Base-by-base conservation (phyloP, 257 asterid genomes). In the Nicotiana sylvestris region DNA sequence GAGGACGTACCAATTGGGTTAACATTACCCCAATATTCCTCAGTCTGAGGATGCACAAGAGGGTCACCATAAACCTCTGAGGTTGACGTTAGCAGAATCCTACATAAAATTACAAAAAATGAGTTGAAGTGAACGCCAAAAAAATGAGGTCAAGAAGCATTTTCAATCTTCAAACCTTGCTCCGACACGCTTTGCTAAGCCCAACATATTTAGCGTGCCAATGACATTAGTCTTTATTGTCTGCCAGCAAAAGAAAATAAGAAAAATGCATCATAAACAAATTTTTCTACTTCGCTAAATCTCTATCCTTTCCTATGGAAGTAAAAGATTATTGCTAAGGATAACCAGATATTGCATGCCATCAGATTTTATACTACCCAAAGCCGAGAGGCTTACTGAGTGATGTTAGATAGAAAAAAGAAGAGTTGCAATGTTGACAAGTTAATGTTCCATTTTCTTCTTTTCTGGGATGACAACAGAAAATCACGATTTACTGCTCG, bases 1-100 rank as follows among this genome's bases (percentile, higher is more conserved):
- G 62, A 66, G 51, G 62, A 49, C 76, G 77, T 92, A 95, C 99
- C 99, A 35, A 95, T 95, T 18, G 99, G 99, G 88, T 95, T 95
- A 27, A 95, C 99, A 84, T 95, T 95, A 77, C 99, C 99, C 99
- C 99, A 95, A 82, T 94, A 95, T 81, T 88, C 87, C 87, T 95
- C 99, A 2, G 88, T 88, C 85, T 95, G 99, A 70, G 99, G 99
- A 85, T 95, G 98, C 84, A 91, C 91, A 67, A 95, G 96, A 18
- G 99, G 99, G 88, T 95, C 99, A 3, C 99, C 99, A 39, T 95
- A 95, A 53, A 95, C 99, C 88, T 95, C 99, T 1, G 97, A 94
- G 21, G 99, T 95, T 66, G 99, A 95, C 25, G 99, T 95, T 85
- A 96, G 90, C 85, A 96, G 70, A 86, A 94, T 96, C 94, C 99